phyloP scores from a whole-genome alignment of 75 land plant genomes.

The Cupressus sempervirens region DNA sequence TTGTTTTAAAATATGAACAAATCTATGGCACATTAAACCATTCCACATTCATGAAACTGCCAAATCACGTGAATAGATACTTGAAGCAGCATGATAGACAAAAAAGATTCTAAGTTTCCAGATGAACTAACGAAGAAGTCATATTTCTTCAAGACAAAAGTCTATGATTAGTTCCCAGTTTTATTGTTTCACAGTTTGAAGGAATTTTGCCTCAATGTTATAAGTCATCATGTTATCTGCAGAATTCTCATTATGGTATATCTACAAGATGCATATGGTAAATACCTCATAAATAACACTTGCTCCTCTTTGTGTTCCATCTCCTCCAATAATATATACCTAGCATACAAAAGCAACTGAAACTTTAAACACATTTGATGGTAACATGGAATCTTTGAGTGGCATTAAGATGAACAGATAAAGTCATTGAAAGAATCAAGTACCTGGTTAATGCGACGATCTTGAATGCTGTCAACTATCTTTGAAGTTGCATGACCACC shows the following conservation, averaged over 20 bases:
- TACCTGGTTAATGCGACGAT: conserved; percentile 22
- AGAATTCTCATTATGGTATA: not conserved
- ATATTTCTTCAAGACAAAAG: not conserved
- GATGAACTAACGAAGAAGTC: not conserved
- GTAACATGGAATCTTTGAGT: not conserved
- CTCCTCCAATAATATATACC: conserved; percentile 55
- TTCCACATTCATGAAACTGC: conserved; percentile 9
- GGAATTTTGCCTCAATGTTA: not conserved
- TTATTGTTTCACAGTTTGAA: not conserved
- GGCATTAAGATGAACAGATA: not conserved
- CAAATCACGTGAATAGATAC: not conserved
- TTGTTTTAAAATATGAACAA: not conserved
- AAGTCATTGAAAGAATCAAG: not conserved
- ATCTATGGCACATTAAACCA: not conserved
- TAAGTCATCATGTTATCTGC: not conserved
- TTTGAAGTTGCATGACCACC: conserved; percentile 40
- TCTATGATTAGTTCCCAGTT: not conserved
- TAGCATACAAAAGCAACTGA: conserved; percentile 2
- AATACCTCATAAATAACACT: conserved; percentile 34
- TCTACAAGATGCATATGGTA: not conserved
- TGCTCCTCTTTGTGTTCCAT: conserved; percentile 56
- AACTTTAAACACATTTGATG: not conserved
- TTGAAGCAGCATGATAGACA: not conserved
- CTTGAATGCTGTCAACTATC: conserved; percentile 40
- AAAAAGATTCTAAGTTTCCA: not conserved